Percentiles rank a stretch among this genome's conserved stretches.
These are phyloP conservation scores for Trametes hirsuta DNA, from an alignment of 1,284 basidiomycete species.

Conservation along the genomic window DNA sequence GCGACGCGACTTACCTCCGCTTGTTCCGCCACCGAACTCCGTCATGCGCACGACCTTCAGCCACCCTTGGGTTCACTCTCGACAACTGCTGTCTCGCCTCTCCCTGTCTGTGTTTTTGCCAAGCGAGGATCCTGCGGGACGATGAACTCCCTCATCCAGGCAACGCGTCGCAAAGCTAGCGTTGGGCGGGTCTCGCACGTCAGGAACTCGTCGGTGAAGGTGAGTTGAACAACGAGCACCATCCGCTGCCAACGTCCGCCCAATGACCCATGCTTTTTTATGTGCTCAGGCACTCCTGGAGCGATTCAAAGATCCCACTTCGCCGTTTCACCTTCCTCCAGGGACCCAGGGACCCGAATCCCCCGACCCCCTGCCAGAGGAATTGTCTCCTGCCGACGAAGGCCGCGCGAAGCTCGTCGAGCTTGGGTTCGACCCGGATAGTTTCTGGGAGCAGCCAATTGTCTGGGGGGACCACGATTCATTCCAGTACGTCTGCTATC, in stretches of 20 bases:
- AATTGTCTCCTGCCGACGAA: slow-evolving; percentile 34
- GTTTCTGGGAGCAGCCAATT: slow-evolving; percentile 73
- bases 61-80: not conserved
- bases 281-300: slow-evolving; percentile 47
- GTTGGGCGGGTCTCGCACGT: not conserved
- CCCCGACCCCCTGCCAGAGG: slow-evolving; percentile 44
- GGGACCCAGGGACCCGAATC: slow-evolving; percentile 63
- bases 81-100: not conserved
- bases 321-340: slow-evolving; percentile 66
- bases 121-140: too few relatives aligned
- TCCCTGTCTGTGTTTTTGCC: not conserved
- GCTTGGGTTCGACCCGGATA: slow-evolving; percentile 59
- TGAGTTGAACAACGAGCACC: not conserved
- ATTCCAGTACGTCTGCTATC: slow-evolving; percentile 59
- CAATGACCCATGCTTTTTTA: too few relatives aligned
- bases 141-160: not conserved
- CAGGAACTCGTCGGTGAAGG: slow-evolving; percentile 16
- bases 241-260: too few relatives aligned
- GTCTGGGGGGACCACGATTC: slow-evolving; percentile 79
- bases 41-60: not conserved
- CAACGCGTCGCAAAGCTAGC: not conserved
- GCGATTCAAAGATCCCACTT: slow-evolving; percentile 65
- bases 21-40: too few relatives aligned
- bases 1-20: too few relatives aligned
- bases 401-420: slow-evolving; percentile 48